These are phyloP conservation scores for Exobasidium cylindrosporum DNA, from an alignment of 1,284 basidiomycete genomes.

Conservation along the genomic window DNA sequence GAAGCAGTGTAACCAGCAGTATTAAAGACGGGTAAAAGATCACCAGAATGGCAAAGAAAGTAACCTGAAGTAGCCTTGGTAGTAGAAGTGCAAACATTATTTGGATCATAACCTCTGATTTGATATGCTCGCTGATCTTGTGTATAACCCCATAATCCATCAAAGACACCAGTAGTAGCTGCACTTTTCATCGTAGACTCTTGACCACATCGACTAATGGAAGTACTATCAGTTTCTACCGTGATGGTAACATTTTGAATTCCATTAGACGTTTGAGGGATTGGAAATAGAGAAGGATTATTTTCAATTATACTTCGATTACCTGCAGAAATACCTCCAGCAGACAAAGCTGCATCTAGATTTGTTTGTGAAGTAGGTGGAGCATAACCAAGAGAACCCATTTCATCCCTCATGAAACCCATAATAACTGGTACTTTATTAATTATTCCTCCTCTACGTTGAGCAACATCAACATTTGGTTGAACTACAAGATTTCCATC, in stretches of 20 bases:
- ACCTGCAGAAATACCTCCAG: conserved; percentile 25
- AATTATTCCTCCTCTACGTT: background rate
- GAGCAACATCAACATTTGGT: background rate
- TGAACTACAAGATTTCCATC: conserved; percentile 28
- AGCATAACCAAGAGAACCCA: conserved; percentile 30
- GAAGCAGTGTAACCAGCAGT: conserved; percentile 10
- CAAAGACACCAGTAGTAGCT: conserved; percentile 9
- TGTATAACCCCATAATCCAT: conserved; percentile 16
- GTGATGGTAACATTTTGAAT: conserved; percentile 19
- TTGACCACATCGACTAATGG: conserved; percentile 20
- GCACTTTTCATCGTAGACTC: conserved; percentile 13
- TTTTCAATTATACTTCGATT: conserved; percentile 25
- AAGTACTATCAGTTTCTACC: conserved; percentile 18
- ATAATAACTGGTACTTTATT: conserved; percentile 21
- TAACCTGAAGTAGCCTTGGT: background rate
- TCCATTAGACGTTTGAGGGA: conserved; percentile 10
- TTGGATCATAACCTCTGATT: conserved; percentile 21
- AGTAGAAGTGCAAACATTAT: conserved; percentile 5
- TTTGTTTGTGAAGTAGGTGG: conserved; percentile 26
- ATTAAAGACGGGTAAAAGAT: conserved; percentile 19
- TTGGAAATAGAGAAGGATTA: conserved; percentile 22
- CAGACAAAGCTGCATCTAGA: conserved; percentile 25
- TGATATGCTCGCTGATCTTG: conserved; percentile 16
- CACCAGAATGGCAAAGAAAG: conserved; percentile 22
- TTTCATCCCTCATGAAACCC: conserved; percentile 37